These are phyloP conservation scores for Cucurbitaria berberidis DNA, from an alignment of 2,329 filamentous ascomycete species.

Conservation along the genomic window DNA sequence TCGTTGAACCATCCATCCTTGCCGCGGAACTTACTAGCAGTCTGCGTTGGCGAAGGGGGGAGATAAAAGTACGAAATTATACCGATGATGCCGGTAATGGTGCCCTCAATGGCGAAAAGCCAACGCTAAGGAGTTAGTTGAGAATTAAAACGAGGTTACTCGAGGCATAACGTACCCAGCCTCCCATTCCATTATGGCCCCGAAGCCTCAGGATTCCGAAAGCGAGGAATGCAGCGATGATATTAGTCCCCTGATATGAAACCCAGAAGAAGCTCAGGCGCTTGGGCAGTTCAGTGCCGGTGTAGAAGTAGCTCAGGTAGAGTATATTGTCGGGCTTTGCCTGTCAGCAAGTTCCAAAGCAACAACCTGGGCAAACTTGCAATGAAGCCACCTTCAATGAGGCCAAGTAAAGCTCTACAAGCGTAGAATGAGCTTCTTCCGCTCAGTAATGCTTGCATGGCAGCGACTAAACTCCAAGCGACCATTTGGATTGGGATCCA, in stretches of 20 bases:
- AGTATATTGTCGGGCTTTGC: constrained; percentile 63
- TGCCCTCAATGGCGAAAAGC: constrained; percentile 29
- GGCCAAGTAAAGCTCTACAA: constrained; percentile 50
- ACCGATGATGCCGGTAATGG: constrained; percentile 23
- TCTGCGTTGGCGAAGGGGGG: constrained; percentile 34
- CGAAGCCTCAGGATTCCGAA: constrained; percentile 47
- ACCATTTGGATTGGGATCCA: constrained; percentile 51
- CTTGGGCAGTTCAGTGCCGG: constrained; percentile 46
- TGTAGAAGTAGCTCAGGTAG: constrained; percentile 62
- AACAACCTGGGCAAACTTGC: not conserved
- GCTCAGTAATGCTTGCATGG: constrained; percentile 71
- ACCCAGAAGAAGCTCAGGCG: constrained; percentile 53
- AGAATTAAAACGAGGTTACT: constrained; percentile 52
- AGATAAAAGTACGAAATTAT: constrained; percentile 25
- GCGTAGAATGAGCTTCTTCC: constrained; percentile 53
- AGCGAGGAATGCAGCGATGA: constrained; percentile 46
- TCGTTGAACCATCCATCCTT: constrained; percentile 30
- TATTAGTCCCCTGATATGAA: constrained; percentile 37
- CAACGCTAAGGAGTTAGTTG: constrained; percentile 39
- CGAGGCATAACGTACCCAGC: constrained; percentile 49
- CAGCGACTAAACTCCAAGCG: constrained; percentile 55
- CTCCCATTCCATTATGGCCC: constrained; percentile 47
- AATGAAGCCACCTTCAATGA: constrained; percentile 61
- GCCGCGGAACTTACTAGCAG: constrained; percentile 34
- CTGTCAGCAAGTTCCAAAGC: constrained; percentile 48